Conservation (phyloP, 1,139 yeast species). For the Pichia sp. region DNA sequence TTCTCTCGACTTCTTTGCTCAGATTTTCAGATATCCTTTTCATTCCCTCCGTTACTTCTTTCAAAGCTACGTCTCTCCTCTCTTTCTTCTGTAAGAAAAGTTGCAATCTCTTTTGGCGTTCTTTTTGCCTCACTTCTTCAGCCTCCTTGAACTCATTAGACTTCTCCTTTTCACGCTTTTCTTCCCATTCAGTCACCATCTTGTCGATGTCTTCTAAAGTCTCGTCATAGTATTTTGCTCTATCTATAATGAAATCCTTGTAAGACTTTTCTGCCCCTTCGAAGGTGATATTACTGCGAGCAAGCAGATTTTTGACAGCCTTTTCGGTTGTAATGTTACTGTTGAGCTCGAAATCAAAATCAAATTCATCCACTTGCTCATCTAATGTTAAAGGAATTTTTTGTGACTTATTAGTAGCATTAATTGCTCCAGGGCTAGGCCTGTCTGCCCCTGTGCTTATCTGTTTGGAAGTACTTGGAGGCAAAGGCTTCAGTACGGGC, state of each 20-base stretch:
- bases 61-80: slow-evolving; percentile 6
- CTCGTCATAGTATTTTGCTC: slow-evolving; percentile 3
- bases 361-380: slow-evolving; percentile 5
- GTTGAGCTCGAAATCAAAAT: slow-evolving; percentile 8
- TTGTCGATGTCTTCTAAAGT: slow-evolving; percentile 3
- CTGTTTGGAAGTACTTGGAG: too few relatives aligned
- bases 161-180: neutral
- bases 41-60: slow-evolving; percentile 8
- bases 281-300: neutral
- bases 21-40: slow-evolving; percentile 1
- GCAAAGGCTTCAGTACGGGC: too few relatives aligned
- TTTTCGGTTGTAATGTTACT: neutral
- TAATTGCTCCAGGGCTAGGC: too few relatives aligned
- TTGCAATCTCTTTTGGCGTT: neutral
- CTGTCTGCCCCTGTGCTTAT: too few relatives aligned
- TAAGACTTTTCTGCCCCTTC: slow-evolving; percentile 7
- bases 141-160: neutral
- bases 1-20: slow-evolving; percentile 4
- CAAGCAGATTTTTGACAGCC: slow-evolving; percentile 7
- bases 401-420: too few relatives aligned
- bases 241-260: slow-evolving; percentile 5
- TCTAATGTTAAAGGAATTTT: slow-evolving; percentile 2
- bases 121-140: slow-evolving; percentile 6
- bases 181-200: slow-evolving; percentile 8
- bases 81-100: neutral